Base-by-base conservation (phyloP, 1,284 basidiomycete species). In the Neolentinus lepideus region DNA sequence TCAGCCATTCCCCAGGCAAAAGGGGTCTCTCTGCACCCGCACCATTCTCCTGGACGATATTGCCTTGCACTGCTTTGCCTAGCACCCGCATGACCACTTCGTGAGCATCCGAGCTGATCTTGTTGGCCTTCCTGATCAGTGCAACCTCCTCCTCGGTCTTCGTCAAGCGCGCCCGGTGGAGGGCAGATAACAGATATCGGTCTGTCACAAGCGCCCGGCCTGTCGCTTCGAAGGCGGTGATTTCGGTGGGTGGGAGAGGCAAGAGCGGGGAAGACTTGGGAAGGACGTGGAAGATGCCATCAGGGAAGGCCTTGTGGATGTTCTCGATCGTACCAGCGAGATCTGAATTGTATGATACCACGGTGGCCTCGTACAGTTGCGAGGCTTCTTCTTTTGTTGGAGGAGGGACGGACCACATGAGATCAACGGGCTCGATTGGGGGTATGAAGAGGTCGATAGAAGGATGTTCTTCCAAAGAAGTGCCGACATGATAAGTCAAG, bases 81-180 rank as follows among this genome's bases (percentile, higher is more conserved):
- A 95, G 77, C 11, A 94, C 84, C n/a, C 90, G 79, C 92, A 96
- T 96, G 50, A 96, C 83, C 8, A 84, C 81, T 69, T 94, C 90
- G 62, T 96, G 94, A 1, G 94, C 94, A 2, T 85, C 78, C 0
- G 89, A 92, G 59, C 90, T 92, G 61, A 96, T 92, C 55, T 79
- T 77, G 65, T 91, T 93, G 0, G 94, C 94, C 55, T 81, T 79
- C 54, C 78, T 75, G 62, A 96, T 92, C 58, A 80, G 72, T 14
- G 74, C 77, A 55, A 97, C 81, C 71, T 96, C 94, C 43, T 76
- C 69, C 2, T 74, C 69, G 19, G 86, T 86, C 71, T 96, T 97
- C 58, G 78, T 83, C 25, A 96, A 70, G 9, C 94, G 79, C 3
- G 92, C 85, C 31, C 72, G 75, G 61, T 94, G 91, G 19, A 96